Evolutionary conservation across 768 basidiomycete species (phyloP).

Genomic region (Lentinula aciculospora): DNA sequence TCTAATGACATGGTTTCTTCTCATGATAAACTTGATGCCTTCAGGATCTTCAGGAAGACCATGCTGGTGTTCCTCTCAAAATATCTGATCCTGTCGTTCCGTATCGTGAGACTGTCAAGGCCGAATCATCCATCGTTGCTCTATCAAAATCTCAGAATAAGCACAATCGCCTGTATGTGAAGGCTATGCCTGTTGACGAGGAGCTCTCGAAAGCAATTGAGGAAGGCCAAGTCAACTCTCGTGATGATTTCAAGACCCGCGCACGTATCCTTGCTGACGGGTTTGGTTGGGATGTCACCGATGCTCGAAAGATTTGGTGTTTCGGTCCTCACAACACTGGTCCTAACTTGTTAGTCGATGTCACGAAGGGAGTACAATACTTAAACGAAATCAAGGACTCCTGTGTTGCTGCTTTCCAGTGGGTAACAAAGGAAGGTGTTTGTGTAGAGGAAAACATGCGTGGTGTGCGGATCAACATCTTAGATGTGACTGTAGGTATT

Average conservation of each 20-base stretch:
- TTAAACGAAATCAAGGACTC: slow-evolving; percentile 99
- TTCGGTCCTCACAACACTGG: slow-evolving; percentile 99
- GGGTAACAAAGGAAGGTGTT: slow-evolving; percentile 99
- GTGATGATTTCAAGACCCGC: slow-evolving; percentile 97
- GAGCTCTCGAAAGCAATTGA: slow-evolving; percentile 94
- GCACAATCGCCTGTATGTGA: slow-evolving; percentile 97
- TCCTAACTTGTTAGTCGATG: slow-evolving; percentile 94
- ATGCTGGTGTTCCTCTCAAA: slow-evolving; percentile 98
- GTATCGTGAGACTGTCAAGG: slow-evolving; percentile 95
- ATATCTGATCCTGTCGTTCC: slow-evolving; percentile 97
- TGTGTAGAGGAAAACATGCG: slow-evolving; percentile 98
- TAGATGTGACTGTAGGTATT: slow-evolving; percentile 82
- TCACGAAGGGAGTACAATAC: slow-evolving; percentile 99
- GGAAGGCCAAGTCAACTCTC: slow-evolving; percentile 72
- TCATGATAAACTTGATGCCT: slow-evolving; percentile 7
- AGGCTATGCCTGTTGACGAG: slow-evolving; percentile 91
- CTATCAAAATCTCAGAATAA: slow-evolving; percentile 99
- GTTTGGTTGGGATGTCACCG: slow-evolving; percentile 97
- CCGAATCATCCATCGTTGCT: slow-evolving; percentile 93
- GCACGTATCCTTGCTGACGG: slow-evolving; percentile 96
- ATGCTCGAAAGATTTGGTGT: slow-evolving; percentile 99
- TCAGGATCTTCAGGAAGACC: slow-evolving; percentile 98
- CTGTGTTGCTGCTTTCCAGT: slow-evolving; percentile 98
- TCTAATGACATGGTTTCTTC: too few species aligned
- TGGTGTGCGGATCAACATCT: slow-evolving; percentile 91